These are phyloP conservation scores for Microcera coccophila DNA, from an alignment of 2,329 filamentous ascomycete genomes.

Conservation along the genomic window DNA sequence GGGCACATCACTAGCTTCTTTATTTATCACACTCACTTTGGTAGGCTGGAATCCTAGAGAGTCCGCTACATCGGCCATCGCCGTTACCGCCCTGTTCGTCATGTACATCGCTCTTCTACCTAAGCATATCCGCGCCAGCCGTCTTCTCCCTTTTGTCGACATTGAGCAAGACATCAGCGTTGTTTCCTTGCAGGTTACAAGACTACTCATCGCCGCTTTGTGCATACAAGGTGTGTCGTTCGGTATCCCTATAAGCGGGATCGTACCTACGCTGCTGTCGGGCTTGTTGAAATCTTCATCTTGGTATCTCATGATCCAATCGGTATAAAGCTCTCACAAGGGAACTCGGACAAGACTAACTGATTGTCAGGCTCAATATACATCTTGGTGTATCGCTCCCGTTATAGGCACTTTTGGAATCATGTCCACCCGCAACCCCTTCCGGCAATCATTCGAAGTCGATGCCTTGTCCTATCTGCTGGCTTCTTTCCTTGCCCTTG, in stretches of 20 bases:
- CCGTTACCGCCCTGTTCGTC: constrained; percentile 26
- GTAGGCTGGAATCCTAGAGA: constrained; percentile 26
- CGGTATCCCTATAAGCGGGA: constrained; percentile 19
- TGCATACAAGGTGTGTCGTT: constrained; percentile 17
- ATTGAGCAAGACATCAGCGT: constrained; percentile 22
- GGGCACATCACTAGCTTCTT: not conserved
- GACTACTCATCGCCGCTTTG: constrained; percentile 16
- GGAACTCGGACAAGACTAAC: accelerated
- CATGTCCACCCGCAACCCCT: constrained; percentile 27
- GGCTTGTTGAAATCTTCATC: constrained; percentile 30
- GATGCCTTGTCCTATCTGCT: constrained; percentile 25
- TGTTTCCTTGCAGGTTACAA: constrained; percentile 21
- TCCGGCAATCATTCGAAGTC: constrained; percentile 23
- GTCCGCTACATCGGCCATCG: constrained; percentile 23
- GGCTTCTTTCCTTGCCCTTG: constrained; percentile 29
- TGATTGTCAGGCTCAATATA: constrained; percentile 24
- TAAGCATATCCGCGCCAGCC: not conserved
- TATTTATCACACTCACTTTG: constrained; percentile 16
- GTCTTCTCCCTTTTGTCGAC: constrained; percentile 6
- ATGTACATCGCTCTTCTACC: constrained; percentile 20
- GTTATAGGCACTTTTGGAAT: constrained; percentile 32
- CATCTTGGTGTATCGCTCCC: constrained; percentile 31
- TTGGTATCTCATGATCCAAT: constrained; percentile 35
- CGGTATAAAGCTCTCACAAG: constrained; percentile 19
- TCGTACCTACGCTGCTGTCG: constrained; percentile 16